phyloP scores from a whole-genome alignment of 2,329 filamentous ascomycete genomes.

The Aspergillus unguis region DNA sequence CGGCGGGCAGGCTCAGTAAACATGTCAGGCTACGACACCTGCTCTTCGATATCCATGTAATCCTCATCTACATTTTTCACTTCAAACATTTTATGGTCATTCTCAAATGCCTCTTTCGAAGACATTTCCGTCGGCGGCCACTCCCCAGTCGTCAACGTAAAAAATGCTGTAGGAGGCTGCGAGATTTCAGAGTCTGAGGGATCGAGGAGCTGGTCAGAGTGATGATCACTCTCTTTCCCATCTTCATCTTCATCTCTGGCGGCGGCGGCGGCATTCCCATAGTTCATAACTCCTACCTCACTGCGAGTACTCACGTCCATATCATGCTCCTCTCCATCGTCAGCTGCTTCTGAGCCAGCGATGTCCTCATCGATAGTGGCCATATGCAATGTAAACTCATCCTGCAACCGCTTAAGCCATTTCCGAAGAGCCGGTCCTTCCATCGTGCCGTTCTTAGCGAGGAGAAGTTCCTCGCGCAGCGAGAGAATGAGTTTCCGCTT shows the following conservation, averaged over 20 bases:
- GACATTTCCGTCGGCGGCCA: conserved; percentile 3
- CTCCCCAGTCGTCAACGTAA: not conserved
- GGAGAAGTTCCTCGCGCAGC: conserved; percentile 67
- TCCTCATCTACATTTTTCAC: not conserved
- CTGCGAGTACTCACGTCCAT: not conserved
- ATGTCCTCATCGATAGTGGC: conserved; percentile 55
- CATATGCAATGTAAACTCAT: conserved; percentile 73
- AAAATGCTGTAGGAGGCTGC: not conserved
- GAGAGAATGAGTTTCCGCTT: conserved; percentile 70
- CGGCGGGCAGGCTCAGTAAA: no score
- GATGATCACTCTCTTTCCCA: no score
- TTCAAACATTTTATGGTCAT: not conserved
- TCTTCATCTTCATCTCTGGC: no score
- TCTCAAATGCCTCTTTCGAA: not conserved
- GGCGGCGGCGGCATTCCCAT: not conserved
- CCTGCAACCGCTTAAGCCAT: conserved; percentile 67
- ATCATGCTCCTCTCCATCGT: not conserved
- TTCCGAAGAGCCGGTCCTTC: conserved; percentile 59
- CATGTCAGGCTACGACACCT: not conserved
- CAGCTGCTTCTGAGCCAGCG: not conserved
- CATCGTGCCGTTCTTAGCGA: conserved; percentile 64
- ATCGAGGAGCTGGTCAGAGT: not conserved
- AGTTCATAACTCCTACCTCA: not conserved
- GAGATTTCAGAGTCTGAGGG: not conserved
- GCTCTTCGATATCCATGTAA: not conserved